These are phyloP conservation scores for Erythrobasidium yunnanense DNA, from an alignment of 768 basidiomycete genomes.

Conservation along the genomic window DNA sequence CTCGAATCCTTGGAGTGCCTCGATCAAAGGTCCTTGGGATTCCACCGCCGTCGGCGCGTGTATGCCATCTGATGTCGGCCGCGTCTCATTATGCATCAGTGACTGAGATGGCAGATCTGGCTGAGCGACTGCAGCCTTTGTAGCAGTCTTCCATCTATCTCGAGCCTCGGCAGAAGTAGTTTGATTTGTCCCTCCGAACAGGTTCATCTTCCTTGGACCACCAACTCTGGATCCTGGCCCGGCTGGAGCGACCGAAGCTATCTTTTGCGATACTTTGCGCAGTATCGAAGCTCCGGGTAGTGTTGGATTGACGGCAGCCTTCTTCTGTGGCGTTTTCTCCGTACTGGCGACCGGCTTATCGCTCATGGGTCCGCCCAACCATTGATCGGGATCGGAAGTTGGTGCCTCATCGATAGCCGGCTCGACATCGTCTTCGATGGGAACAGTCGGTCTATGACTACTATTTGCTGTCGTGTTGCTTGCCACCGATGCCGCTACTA, in stretches of 20 bases:
- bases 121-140: not conserved
- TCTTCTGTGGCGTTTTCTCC: not conserved
- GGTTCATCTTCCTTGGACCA: constrained; percentile 17
- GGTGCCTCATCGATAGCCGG: not conserved
- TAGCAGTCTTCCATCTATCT: constrained; percentile 3
- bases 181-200: not conserved
- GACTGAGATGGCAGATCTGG: not conserved
- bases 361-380: not conserved
- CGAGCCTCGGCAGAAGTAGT: not conserved
- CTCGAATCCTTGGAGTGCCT: constrained; percentile 5
- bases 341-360: not conserved
- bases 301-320: not conserved
- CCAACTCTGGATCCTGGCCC: not conserved
- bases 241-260: not conserved
- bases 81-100: not conserved
- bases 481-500: constrained; percentile 10
- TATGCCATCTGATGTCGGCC: not conserved
- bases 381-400: not conserved
- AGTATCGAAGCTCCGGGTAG: constrained; percentile 4
- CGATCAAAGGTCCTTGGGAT: not conserved
- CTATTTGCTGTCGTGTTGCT: not conserved
- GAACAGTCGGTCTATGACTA: no score
- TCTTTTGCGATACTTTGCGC: constrained; percentile 11
- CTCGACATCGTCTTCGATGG: no score
- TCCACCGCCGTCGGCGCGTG: not conserved